These are phyloP conservation scores for Taphrina wiesneri DNA, from an alignment of 1,139 yeast genomes.

Conservation along the genomic window DNA sequence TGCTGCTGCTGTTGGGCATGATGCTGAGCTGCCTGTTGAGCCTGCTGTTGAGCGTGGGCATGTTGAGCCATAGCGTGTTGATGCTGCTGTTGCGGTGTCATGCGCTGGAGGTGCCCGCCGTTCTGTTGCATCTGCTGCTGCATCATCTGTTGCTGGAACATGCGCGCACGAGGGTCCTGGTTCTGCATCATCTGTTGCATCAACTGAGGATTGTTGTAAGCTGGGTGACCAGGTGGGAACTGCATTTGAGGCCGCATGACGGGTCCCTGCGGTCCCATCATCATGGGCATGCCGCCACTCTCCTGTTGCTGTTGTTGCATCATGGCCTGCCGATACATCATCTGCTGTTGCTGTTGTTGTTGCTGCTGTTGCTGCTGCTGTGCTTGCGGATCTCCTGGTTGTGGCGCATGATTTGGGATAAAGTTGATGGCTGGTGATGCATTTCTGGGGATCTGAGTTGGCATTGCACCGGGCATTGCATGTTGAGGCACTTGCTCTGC, in stretches of 20 bases:
- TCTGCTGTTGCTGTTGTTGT: slow-evolving; percentile 27
- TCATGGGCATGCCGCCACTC: slow-evolving; percentile 32
- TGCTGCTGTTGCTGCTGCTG: slow-evolving; percentile 16
- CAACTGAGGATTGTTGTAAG: slow-evolving; percentile 29
- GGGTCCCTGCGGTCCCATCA: slow-evolving; percentile 35
- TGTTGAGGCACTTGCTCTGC: slow-evolving; percentile 76
- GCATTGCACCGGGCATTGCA: slow-evolving; percentile 20
- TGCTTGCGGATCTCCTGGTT: slow-evolving; percentile 6
- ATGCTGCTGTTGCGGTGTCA: slow-evolving; percentile 39
- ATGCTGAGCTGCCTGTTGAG: slow-evolving; percentile 38
- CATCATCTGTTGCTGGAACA: slow-evolving; percentile 29
- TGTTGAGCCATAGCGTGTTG: slow-evolving; percentile 19
- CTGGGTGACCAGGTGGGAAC: slow-evolving; percentile 32
- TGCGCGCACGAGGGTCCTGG: slow-evolving; percentile 23
- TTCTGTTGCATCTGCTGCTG: slow-evolving; percentile 39
- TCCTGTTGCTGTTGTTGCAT: slow-evolving; percentile 31
- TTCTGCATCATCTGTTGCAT: slow-evolving; percentile 35
- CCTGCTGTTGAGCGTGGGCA: slow-evolving; percentile 28
- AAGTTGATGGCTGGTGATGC: slow-evolving; percentile 35
- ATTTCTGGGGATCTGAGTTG: slow-evolving; percentile 30
- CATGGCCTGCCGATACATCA: slow-evolving; percentile 35
- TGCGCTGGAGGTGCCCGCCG: slow-evolving; percentile 42
- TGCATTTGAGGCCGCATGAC: slow-evolving; percentile 34
- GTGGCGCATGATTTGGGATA: slow-evolving; percentile 37
- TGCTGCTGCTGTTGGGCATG: slow-evolving; percentile 38